Conservation (phyloP, 2,329 filamentous ascomycete species). For the Arthrobotrys entomopaga region DNA sequence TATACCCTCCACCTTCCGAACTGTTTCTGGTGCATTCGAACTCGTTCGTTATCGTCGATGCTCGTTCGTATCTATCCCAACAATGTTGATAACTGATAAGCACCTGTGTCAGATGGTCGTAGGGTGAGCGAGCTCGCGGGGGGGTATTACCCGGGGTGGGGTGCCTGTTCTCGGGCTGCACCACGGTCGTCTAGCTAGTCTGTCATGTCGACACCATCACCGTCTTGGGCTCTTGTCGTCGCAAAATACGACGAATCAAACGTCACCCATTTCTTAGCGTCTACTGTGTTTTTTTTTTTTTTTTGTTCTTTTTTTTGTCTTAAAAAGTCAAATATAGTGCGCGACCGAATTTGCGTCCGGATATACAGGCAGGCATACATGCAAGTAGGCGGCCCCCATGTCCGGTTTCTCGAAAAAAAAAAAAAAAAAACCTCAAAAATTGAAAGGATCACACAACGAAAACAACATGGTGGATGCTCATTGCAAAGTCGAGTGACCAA, state of each 20-base stretch:
- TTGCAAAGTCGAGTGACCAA: no score
- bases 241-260: slow-evolving; percentile 3
- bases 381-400: neutral
- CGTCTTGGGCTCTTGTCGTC: neutral
- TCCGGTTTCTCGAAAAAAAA: neutral
- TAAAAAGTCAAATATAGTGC: neutral
- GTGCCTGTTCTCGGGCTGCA: slow-evolving; percentile 10
- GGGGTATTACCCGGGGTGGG: neutral
- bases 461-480: neutral
- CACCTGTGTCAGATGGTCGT: neutral
- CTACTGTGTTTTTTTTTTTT: neutral
- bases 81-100: slow-evolving; percentile 10
- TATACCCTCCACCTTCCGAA: slow-evolving; percentile 2
- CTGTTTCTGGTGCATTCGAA: neutral
- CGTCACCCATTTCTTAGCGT: neutral
- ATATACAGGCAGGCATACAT: neutral
- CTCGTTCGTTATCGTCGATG: slow-evolving; percentile 4
- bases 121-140: slow-evolving; percentile 2
- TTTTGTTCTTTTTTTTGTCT: neutral
- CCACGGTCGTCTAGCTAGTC: neutral
- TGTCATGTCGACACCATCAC: neutral
- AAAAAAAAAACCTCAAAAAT: neutral
- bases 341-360: slow-evolving; percentile 5
- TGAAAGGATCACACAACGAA: neutral
- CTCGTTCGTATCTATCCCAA: neutral